Base-by-base conservation (phyloP, 805 yeast genomes). In the Cyberlindnera maritima region DNA sequence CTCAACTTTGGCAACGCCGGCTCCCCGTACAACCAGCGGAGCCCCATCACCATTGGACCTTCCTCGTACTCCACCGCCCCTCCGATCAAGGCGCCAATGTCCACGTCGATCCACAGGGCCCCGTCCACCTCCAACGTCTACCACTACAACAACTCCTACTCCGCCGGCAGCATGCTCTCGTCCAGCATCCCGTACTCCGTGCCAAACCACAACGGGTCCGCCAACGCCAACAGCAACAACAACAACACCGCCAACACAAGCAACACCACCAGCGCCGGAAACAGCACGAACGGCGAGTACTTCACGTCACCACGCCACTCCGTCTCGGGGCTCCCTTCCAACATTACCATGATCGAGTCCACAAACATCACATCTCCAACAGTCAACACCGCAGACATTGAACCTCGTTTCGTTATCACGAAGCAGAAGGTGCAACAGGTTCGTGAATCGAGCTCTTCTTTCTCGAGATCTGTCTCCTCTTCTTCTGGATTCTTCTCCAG, bases 391-490 rank as follows among this genome's bases (percentile, higher is more conserved):
- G 70, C 74, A 14, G 75, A 81, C 28, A 81, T 90, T n/a, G 97
- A 89, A 61, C 86, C 95, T 14, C 74, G 96, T 36, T 89, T 90
- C 61, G 81, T 90, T 41, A 85, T 90, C 34, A 86, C 95, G 11
- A 81, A 88, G 58, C 94, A 85, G 50, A 78, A 86, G 44, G 80
- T 83, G 20, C 82, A 55, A 21, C 60, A 55, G 17, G 57, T 50
- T 12, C 60, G 56, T 36, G 49, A 53, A 15, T 59, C 61, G 5
- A 49, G 53, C 15, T 37, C 23, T 48, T 57, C 8, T 38, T 52
- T 34, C 46, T 54, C 62, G 1, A 58, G 57, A 26, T 50, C 53
- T 1, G 44, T 43, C 6, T 29, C 55, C 0, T 43, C 41, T 1
- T 39, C 48, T 75, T 38, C 81, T 70, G 56, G 72, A 53, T 23